Evolutionary conservation across 1,284 basidiomycete genomes (phyloP), one percentile per base, ranked within the genome.

Genomic region (Malassezia pachydermatis): DNA sequence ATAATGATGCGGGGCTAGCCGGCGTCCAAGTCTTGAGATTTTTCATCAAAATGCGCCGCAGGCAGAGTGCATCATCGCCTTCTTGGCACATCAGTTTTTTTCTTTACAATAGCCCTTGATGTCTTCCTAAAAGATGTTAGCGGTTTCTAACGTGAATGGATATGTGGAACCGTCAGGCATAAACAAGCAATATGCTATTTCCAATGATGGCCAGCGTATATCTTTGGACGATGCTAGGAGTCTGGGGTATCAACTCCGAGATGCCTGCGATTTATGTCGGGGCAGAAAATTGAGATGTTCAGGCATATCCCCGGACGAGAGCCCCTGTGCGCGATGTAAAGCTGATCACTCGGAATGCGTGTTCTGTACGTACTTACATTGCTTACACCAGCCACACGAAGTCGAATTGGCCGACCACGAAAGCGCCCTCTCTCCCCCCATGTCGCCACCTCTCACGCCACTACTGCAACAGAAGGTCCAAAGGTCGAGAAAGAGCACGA

Each of bases 371-470:
- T 46, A n/a, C 35, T 28, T 11, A 20, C 10, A 3, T 22, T 43
- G 6, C 14, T 10, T 17, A n/a, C 3, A 36, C 24, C 17, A 51
- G 49, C 49, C 11, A 38, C 44, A 14, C 36, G 35, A 24, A 19
- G 44, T 7, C 43, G 17, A 4, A 51, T 51, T 19, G 49, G 49
- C 4, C 43, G 49, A 11, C 49, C 49, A 9, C 28, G 49, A 16
- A 51, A 51, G 30, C 41, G 41, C 11, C 29, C 30, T n/a, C 14
- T 33, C 16, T 34, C 41, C 11, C 34, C 34, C 20, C n/a, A 2
- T 36, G 3, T 5, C 29, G 29, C 11, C 29, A n/a, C 4, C 11
- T n/a, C 29, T n/a, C 11, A 5, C 29, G 11, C 11, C 29, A 30
- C 16, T 30, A 30, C 29, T 5, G 11, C 29, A 5, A 5, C 11